phyloP scores from a whole-genome alignment of 2,329 filamentous ascomycete species.

The Arthrinium puccinioides region DNA sequence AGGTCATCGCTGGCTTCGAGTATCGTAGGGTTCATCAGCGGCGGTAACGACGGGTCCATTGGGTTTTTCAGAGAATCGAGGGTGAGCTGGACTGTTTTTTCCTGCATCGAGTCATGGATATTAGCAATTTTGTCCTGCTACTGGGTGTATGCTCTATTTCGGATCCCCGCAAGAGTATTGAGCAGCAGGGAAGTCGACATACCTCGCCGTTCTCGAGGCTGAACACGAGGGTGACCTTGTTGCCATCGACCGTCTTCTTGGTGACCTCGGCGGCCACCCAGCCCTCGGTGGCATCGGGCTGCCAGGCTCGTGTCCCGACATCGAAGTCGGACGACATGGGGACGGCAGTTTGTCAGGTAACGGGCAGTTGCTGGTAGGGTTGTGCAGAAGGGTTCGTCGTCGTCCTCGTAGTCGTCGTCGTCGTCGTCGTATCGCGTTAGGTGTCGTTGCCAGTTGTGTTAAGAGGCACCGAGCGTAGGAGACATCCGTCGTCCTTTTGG shows the following conservation, averaged over 20 bases:
- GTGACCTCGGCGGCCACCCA: slow-evolving; percentile 95
- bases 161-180: no score
- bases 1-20: slow-evolving; percentile 97
- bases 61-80: slow-evolving; percentile 68
- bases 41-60: slow-evolving; percentile 73
- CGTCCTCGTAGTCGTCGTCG: neutral
- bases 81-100: slow-evolving; percentile 72
- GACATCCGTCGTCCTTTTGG: no score
- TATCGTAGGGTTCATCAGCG: slow-evolving; percentile 96
- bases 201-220: slow-evolving; percentile 91
- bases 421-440: slow-evolving; percentile 4
- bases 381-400: slow-evolving; percentile 3
- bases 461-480: slow-evolving; percentile 7
- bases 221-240: slow-evolving; percentile 84
- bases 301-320: slow-evolving; percentile 95
- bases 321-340: slow-evolving; percentile 91
- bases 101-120: slow-evolving; percentile 39
- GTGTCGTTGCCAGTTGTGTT: slow-evolving; percentile 5
- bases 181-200: slow-evolving; percentile 9
- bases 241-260: slow-evolving; percentile 74
- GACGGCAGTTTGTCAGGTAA: slow-evolving; percentile 5
- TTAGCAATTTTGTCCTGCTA: no score
- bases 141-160: no score
- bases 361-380: slow-evolving; percentile 1
- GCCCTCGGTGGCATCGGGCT: slow-evolving; percentile 90